Conservation (phyloP, 306 rosid genomes). For the Macrotyloma uniflorum region DNA sequence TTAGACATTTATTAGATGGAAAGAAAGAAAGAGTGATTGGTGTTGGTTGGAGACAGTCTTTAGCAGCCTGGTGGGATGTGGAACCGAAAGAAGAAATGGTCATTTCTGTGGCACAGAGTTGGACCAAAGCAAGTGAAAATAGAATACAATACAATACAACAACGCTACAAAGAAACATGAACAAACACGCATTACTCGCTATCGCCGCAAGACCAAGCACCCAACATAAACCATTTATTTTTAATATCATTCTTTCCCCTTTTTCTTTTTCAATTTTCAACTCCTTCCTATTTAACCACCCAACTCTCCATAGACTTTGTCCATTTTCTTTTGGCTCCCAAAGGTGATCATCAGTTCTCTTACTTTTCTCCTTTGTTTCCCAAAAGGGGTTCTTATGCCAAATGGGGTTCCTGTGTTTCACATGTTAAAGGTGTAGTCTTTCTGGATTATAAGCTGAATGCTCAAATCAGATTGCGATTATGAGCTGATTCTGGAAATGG, state of each 20-base stretch:
- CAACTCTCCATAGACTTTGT: not conserved
- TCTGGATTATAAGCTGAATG: slow-evolving; percentile 12
- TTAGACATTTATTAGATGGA: too few species aligned
- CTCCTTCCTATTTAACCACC: not conserved
- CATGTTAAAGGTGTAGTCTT: not conserved
- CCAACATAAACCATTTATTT: not conserved
- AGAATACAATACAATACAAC: too few species aligned
- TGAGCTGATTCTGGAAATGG: slow-evolving; percentile 22
- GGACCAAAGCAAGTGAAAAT: not conserved
- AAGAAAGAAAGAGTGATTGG: too few species aligned
- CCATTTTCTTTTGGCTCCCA: not conserved
- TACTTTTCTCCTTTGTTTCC: not conserved
- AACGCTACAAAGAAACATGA: not conserved
- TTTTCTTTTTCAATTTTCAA: slow-evolving; percentile 6
- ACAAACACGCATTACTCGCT: not conserved
- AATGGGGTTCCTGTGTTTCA: not conserved
- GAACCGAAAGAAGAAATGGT: slow-evolving; percentile 4
- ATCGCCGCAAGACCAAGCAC: slow-evolving; percentile 2
- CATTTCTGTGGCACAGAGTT: not conserved
- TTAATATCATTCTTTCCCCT: too few species aligned
- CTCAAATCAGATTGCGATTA: not conserved
- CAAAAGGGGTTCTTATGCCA: slow-evolving; percentile 1
- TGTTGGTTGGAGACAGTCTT: too few species aligned
- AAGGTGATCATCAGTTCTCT: slow-evolving; percentile 20
- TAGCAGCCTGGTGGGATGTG: not conserved